These are phyloP conservation scores for Aschersonia sp. DNA, from an alignment of 2,329 filamentous ascomycete genomes.

Conservation along the genomic window DNA sequence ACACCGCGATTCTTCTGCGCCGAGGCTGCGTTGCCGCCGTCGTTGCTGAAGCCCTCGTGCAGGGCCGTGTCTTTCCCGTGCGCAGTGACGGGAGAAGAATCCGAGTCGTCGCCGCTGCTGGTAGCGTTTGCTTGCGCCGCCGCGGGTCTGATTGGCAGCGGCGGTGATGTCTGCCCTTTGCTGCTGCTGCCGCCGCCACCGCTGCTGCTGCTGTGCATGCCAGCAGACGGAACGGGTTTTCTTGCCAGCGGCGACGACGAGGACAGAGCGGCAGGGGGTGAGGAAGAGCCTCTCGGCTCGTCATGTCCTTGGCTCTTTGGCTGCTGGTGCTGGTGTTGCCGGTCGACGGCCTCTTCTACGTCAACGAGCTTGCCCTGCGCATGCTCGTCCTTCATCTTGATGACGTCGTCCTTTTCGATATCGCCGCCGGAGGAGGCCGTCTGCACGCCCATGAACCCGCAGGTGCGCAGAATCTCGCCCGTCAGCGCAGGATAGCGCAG, in stretches of 20 bases:
- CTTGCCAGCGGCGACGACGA: not conserved
- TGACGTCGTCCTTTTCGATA: slow-evolving; percentile 37
- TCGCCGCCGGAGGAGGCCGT: slow-evolving; percentile 18
- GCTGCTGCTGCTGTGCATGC: no score
- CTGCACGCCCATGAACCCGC: slow-evolving; percentile 32
- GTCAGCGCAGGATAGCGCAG: slow-evolving; percentile 36
- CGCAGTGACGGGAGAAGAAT: not conserved
- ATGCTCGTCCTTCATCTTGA: slow-evolving; percentile 27
- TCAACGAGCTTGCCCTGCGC: slow-evolving; percentile 16
- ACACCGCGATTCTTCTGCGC: not conserved
- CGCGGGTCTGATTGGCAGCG: no score
- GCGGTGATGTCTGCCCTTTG: no score
- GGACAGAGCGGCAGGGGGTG: not conserved
- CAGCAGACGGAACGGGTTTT: not conserved
- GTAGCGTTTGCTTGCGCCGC: no score
- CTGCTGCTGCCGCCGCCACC: no score
- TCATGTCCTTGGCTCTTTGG: not conserved
- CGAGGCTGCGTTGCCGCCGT: not conserved
- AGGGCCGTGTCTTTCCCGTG: not conserved
- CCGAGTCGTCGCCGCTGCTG: not conserved
- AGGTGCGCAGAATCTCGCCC: slow-evolving; percentile 34
- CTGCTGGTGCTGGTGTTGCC: not conserved
- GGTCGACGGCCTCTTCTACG: slow-evolving; percentile 8
- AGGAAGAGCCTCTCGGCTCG: not conserved
- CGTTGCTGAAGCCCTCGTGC: not conserved